Evolutionary conservation across 2,329 filamentous ascomycete species (phyloP).

Genomic region (Monilinia fructicola): DNA sequence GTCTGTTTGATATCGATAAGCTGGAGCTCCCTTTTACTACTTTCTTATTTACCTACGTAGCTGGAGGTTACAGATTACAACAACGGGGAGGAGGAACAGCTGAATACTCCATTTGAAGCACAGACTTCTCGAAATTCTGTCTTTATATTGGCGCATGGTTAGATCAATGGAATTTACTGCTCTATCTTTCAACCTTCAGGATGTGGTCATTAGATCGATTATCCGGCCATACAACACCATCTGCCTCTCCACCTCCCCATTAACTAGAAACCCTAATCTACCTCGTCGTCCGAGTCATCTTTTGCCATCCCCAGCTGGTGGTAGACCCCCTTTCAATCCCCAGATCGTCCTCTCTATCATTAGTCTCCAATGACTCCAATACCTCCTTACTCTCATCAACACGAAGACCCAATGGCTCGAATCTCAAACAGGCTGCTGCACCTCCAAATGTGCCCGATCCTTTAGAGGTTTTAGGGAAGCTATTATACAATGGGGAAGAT

Average conservation of each 20-base stretch:
- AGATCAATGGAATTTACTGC: not conserved
- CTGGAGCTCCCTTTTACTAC: slow-evolving; percentile 11
- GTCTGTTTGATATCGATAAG: slow-evolving; percentile 19
- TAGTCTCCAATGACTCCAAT: slow-evolving; percentile 75
- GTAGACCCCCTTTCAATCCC: slow-evolving; percentile 67
- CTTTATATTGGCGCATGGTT: not conserved
- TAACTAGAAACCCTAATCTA: slow-evolving; percentile 64
- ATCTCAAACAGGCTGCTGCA: slow-evolving; percentile 57
- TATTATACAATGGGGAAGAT: slow-evolving; percentile 37
- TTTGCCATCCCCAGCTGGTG: slow-evolving; percentile 66
- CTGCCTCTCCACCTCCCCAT: slow-evolving; percentile 59
- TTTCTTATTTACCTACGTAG: not conserved
- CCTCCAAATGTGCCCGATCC: slow-evolving; percentile 63
- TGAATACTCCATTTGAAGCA: not conserved
- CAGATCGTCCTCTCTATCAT: slow-evolving; percentile 74
- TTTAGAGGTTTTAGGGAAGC: slow-evolving; percentile 61
- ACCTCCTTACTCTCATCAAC: slow-evolving; percentile 69
- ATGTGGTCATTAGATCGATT: slow-evolving; percentile 90
- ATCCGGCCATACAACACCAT: slow-evolving; percentile 63
- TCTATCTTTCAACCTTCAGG: slow-evolving; percentile 5
- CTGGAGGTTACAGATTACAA: not conserved
- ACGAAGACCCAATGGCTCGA: slow-evolving; percentile 65
- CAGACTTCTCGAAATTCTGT: not conserved
- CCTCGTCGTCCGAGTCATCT: slow-evolving; percentile 67
- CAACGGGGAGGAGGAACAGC: not conserved